Evolutionary conservation across 148 eudicot genomes (phyloP), one percentile per base, ranked within the genome.

Genomic region (Fagopyrum homotropicum): DNA sequence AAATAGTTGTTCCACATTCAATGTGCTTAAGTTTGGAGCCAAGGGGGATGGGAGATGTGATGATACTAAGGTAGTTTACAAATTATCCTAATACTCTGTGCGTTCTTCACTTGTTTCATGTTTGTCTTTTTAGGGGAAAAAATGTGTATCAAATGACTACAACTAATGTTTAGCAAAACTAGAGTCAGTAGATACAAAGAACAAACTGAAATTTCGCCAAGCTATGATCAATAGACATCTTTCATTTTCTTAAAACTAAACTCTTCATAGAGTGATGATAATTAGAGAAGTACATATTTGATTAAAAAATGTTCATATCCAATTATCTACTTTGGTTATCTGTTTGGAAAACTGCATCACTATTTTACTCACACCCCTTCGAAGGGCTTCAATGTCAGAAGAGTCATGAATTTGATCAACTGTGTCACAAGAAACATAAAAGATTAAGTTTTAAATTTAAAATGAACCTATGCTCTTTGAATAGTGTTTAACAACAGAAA

Each of bases 21-120:
- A 83, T 81, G 98, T 93, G 72, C 45, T 88, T 40, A 84, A 87
- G 72, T 93, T 80, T 80, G 97, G 98, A 43, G 98, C 98, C 73
- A 87, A 86, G 81, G 98, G 98, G 69, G 87, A 93, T 82, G 97
- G 91, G 77, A 76, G 44, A 45, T 76, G 77, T 2, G 98, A 91
- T 79, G 98, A 93, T 74, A 93, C 97, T 16, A 89, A 89, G 97
- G 98, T 93, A 75, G 43, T 61, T 26, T 61, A 61, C 9, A 48
- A 43, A 44, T 59, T 15, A 73, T 49, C 30, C 26, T 46, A 61
- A 6, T 22, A 29, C 43, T 10, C 2, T 49, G 52, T 35, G 15
- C 14, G 14, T 30, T 64, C 6, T 35, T 30, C 45, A 30, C 10
- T 61, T 9, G 46, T 64, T 35, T 64, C 7, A 35, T 14, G 40